Conservation (phyloP, 2,329 filamentous ascomycete species). For the Aspergillus fischeri region DNA sequence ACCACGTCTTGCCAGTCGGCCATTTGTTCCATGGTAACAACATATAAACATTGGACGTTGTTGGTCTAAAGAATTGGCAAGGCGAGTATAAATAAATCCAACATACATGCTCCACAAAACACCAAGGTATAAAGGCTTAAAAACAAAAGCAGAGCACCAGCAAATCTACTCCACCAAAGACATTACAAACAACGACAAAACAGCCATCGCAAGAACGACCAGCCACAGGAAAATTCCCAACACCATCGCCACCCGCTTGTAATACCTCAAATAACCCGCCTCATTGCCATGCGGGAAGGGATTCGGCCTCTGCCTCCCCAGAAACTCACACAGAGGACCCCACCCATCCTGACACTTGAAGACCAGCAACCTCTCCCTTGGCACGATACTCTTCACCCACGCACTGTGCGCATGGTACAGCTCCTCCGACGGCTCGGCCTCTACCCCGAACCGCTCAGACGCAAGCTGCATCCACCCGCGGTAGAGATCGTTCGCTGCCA, state of each 20-base stretch:
- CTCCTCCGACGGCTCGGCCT: constrained; percentile 11
- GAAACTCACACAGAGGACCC: constrained; percentile 9
- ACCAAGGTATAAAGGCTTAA: constrained; percentile 1
- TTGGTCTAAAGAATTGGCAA: not conserved
- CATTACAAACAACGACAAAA: constrained; percentile 1
- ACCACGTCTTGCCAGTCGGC: not conserved
- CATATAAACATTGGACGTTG: no score
- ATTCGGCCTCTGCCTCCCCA: constrained; percentile 13
- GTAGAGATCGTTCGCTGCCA: constrained; percentile 15
- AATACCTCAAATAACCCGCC: constrained; percentile 11
- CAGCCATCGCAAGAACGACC: constrained; percentile 5
- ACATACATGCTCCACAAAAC: constrained; percentile 2
- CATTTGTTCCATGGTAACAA: no score
- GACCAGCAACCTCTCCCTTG: constrained; percentile 8
- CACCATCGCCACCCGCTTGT: constrained; percentile 15
- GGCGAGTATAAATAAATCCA: not conserved
- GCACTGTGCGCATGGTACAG: constrained; percentile 13
- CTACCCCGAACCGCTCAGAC: constrained; percentile 7
- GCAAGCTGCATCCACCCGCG: constrained; percentile 8
- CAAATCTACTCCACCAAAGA: constrained; percentile 1
- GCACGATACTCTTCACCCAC: constrained; percentile 13
- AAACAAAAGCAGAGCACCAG: not conserved
- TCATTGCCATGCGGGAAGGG: constrained; percentile 14
- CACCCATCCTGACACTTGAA: constrained; percentile 18
- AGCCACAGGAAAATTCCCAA: constrained; percentile 11